Evolutionary conservation across 768 basidiomycete genomes (phyloP), one percentile per base, ranked within the genome.

Genomic region (Phaffia tasmanica): DNA sequence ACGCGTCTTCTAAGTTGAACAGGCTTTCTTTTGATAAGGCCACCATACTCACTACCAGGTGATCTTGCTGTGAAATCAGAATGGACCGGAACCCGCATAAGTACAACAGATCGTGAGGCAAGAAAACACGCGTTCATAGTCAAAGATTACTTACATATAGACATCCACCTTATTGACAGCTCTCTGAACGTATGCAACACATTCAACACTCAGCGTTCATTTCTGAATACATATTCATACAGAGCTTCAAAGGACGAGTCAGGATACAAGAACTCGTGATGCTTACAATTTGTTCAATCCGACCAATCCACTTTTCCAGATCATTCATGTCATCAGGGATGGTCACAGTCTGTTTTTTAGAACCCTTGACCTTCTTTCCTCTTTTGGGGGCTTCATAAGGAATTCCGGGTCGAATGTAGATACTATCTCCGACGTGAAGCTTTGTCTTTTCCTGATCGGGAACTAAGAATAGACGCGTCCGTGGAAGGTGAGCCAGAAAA

Each of bases 331-430:
- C 46, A 0, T 49, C 47, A n/a, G 49, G 19, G 46, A 47, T 62
- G 25, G 48, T 42, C 35, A 42, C 35, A 5, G 35, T 42, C 11
- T 42, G 35, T 11, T 42, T 42, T 11, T 29, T 27, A 25, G 32
- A 3, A 30, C 53, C 66, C 62, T 66, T 21, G 46, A 42, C 46
- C 56, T 67, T n/a, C 48, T 27, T 7, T 62, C 53, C 23, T 19
- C 59, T 21, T 61, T 60, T 9, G 11, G 35, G 35, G 11, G 35
- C 35, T 42, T 42, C 48, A 16, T 32, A 60, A 3, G 32, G 23
- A 29, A 62, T 54, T 47, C 66, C 66, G 0, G 66, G 61, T 27
- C n/a, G 42, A 32, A 67, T 49, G 55, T 56, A 67, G 66, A 67
- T 67, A 47, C 50, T 23, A 27, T 67, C 61, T 21, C 61, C 66